Evolutionary conservation across 306 rosid species (phyloP).

Genomic region (Cicer arietinum): DNA sequence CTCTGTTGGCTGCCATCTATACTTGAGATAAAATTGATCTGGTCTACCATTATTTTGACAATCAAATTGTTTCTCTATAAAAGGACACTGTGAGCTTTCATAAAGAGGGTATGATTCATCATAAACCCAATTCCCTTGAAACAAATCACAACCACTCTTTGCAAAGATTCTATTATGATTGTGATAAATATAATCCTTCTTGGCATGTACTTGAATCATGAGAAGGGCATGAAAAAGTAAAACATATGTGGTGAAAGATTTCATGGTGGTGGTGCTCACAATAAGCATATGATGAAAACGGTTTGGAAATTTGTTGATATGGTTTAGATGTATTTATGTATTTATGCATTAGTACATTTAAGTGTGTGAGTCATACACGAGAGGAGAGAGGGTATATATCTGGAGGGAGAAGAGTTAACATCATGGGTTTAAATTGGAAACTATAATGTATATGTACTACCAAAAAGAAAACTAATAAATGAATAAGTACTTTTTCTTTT

Average conservation of each 20-base stretch:
- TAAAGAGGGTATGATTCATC: slow-evolving; percentile 70
- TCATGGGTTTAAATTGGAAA: slow-evolving; percentile 5
- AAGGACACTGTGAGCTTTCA: slow-evolving; percentile 58
- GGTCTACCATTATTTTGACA: slow-evolving; percentile 72
- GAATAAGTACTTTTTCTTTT: no score
- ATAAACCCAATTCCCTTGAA: slow-evolving; percentile 64
- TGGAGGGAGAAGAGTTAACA: slow-evolving; percentile 19
- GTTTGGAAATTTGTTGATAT: neutral
- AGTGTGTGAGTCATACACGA: neutral
- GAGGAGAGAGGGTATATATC: neutral
- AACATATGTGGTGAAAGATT: slow-evolving; percentile 1
- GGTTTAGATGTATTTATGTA: neutral
- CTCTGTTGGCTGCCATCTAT: slow-evolving; percentile 72
- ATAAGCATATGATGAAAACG: neutral
- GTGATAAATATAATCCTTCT: neutral
- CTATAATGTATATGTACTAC: neutral
- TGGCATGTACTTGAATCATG: slow-evolving; percentile 38
- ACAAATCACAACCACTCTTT: slow-evolving; percentile 56
- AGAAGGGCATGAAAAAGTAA: slow-evolving; percentile 29
- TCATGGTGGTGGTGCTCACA: slow-evolving; percentile 43
- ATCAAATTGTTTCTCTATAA: slow-evolving; percentile 64
- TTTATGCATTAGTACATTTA: neutral
- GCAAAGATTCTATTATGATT: neutral
- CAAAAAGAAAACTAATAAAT: neutral
- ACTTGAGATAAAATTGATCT: slow-evolving; percentile 65